Conservation (phyloP, 2,329 filamentous ascomycete species). For the Alternaria gaisen region DNA sequence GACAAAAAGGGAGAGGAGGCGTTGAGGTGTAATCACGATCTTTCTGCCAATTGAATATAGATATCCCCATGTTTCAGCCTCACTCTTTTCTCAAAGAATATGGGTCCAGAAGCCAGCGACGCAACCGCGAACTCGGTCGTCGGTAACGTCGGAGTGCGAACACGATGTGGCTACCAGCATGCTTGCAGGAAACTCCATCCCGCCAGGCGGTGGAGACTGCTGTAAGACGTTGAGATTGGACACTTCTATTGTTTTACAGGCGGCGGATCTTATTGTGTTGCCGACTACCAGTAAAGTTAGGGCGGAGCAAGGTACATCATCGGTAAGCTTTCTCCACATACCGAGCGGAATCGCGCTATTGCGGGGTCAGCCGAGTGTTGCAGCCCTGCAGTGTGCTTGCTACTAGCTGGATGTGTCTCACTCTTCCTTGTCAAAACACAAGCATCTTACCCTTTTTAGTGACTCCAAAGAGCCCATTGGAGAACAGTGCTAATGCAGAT, state of each 20-base stretch:
- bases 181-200: neutral
- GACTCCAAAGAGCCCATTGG: neutral
- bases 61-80: neutral
- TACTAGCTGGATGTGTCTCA: neutral
- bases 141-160: neutral
- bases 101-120: neutral
- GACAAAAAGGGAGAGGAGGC: constrained; percentile 11
- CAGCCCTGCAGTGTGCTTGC: neutral
- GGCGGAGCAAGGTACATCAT: neutral
- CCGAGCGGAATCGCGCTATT: neutral
- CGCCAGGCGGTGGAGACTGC: neutral
- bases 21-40: constrained; percentile 1
- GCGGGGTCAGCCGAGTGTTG: neutral
- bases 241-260: neutral
- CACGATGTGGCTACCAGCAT: neutral
- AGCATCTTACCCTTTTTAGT: neutral
- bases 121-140: neutral
- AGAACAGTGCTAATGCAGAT: neutral
- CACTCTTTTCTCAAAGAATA: neutral
- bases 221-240: neutral
- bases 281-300: neutral
- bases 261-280: constrained; percentile 5
- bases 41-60: neutral
- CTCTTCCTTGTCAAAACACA: neutral
- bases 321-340: neutral